phyloP scores from a whole-genome alignment of 345 rosid species.

The Linum lewisii region DNA sequence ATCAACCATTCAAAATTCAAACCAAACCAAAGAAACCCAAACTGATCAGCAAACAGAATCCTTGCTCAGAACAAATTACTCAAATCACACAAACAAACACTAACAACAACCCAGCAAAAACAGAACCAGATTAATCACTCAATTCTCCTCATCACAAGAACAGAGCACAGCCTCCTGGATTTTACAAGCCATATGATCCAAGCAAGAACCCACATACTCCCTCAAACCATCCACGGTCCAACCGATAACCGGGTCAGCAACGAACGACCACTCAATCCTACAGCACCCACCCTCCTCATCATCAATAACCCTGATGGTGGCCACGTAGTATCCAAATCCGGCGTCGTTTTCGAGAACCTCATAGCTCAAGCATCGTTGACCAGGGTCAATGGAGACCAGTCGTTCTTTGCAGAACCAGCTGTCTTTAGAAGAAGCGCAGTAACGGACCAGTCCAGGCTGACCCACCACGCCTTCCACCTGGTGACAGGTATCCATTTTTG shows the following conservation, averaged over 20 bases:
- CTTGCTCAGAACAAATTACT: no score
- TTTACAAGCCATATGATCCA: constrained; percentile 35
- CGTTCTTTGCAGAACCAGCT: constrained; percentile 49
- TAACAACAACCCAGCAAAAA: no score
- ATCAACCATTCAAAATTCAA: no score
- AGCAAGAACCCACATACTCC: constrained; percentile 20
- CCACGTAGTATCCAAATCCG: constrained; percentile 39
- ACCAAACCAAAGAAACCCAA: no score
- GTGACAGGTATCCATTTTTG: constrained; percentile 35
- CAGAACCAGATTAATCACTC: no score
- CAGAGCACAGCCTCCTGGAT: constrained; percentile 28
- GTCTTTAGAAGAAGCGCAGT: constrained; percentile 23
- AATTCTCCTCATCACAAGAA: no score
- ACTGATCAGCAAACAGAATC: no score
- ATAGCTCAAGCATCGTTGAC: constrained; percentile 37
- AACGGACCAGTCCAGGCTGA: constrained; percentile 45
- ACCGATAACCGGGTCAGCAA: constrained; percentile 48
- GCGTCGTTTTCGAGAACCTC: constrained; percentile 46
- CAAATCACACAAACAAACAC: no score
- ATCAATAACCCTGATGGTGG: constrained; percentile 29
- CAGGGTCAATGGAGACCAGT: constrained; percentile 37
- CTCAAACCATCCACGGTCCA: constrained; percentile 37
- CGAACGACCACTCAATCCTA: constrained; percentile 56
- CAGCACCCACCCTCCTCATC: constrained; percentile 23
- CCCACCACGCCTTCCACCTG: constrained; percentile 39